Evolutionary conservation across 2,329 filamentous ascomycete genomes (phyloP).

Genomic region (Diaporthe sp.): DNA sequence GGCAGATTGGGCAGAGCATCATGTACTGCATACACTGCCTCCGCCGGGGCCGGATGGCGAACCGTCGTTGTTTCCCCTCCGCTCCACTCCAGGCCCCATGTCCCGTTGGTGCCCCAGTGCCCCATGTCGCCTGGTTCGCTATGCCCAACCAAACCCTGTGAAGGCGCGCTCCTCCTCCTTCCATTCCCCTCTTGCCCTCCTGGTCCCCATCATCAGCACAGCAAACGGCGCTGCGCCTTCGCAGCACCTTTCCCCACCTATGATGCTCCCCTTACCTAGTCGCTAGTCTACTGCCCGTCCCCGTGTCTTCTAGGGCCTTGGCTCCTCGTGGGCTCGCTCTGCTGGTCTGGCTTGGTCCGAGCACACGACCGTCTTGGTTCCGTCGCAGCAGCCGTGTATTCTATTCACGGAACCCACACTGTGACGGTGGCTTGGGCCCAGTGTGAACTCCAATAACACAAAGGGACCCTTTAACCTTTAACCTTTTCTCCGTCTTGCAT

Average conservation of each 20-base stretch:
- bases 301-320: conserved; percentile 1
- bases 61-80: conserved; percentile 2
- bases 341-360: conserved; percentile 5
- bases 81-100: background rate
- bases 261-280: background rate
- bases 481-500: background rate
- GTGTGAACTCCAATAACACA: conserved; percentile 10
- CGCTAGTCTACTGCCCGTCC: background rate
- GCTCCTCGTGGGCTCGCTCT: background rate
- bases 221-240: conserved; percentile 1
- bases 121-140: too few relatives aligned
- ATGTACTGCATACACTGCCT: conserved; percentile 26
- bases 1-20: background rate
- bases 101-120: too few relatives aligned
- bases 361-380: conserved; percentile 9
- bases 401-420: conserved; percentile 22
- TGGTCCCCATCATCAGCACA: background rate
- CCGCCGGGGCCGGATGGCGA: conserved; percentile 8
- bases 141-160: conserved; percentile 15
- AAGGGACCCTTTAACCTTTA: conserved; percentile 9
- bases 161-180: background rate
- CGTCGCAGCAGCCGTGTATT: background rate
- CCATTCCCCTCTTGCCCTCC: background rate
- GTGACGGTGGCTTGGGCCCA: conserved; percentile 22
- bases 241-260: conserved; percentile 1